Evolutionary conservation across 495 filamentous ascomycete species (phyloP).

Genomic region (Xylaria venustula): DNA sequence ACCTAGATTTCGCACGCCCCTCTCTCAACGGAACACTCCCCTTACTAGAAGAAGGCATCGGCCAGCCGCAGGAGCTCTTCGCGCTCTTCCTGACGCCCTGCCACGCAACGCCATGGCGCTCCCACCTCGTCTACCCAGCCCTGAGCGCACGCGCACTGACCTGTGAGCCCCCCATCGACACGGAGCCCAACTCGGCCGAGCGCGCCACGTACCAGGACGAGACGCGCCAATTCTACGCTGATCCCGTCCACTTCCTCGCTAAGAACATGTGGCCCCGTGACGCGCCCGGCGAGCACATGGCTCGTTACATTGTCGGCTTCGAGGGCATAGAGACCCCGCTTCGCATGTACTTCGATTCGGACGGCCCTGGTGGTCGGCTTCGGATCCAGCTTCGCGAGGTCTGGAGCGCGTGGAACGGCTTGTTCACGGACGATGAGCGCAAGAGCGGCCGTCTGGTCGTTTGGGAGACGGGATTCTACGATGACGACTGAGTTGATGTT

Average conservation of each 20-base stretch:
- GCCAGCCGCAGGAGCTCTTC: conserved; percentile 48
- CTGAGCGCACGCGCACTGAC: conserved; percentile 83
- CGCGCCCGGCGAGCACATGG: conserved; percentile 43
- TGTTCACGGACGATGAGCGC: conserved; percentile 86
- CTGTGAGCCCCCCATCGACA: conserved; percentile 82
- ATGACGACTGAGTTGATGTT: neutral
- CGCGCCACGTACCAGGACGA: conserved; percentile 75
- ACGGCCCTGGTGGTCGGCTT: conserved; percentile 46
- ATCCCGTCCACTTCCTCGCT: conserved; percentile 60
- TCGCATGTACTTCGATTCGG: conserved; percentile 42
- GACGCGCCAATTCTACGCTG: conserved; percentile 82
- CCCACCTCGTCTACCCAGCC: conserved; percentile 70
- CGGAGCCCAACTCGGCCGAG: conserved; percentile 47
- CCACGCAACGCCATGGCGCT: conserved; percentile 96
- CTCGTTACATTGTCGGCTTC: conserved; percentile 57
- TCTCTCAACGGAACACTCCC: conserved; percentile 8
- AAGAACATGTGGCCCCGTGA: conserved; percentile 39
- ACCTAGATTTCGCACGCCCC: conserved; percentile 29
- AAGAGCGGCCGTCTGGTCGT: conserved; percentile 83
- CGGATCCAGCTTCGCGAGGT: conserved; percentile 51
- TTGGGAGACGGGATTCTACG: conserved; percentile 55
- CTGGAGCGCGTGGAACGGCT: conserved; percentile 76
- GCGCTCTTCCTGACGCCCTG: conserved; percentile 95
- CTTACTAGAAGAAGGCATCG: neutral
- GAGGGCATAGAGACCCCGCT: conserved; percentile 47